These are phyloP conservation scores for Candida stauntonica DNA, from an alignment of 805 yeast genomes.

Conservation along the genomic window DNA sequence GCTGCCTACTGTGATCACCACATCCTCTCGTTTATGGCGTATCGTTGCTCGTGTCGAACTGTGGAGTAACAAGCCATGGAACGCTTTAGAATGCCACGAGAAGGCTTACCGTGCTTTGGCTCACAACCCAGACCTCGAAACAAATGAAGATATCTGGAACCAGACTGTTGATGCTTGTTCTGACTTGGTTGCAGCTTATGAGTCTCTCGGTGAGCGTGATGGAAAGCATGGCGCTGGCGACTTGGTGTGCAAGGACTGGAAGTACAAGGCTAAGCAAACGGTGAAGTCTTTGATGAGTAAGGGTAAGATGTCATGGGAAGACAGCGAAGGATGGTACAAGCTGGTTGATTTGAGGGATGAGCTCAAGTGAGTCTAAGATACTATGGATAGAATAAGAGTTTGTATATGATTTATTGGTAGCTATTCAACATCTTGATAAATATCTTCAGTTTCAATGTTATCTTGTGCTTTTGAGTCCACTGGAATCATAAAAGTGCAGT, in stretches of 20 bases:
- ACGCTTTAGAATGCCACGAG: constrained; percentile 77
- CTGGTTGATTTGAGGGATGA: constrained; percentile 38
- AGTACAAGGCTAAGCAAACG: constrained; percentile 69
- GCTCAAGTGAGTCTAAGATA: constrained; percentile 1
- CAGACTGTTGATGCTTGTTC: constrained; percentile 74
- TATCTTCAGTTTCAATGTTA: not conserved
- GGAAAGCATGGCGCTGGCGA: constrained; percentile 79
- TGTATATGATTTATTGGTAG: not conserved
- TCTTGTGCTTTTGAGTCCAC: not conserved
- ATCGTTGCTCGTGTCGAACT: constrained; percentile 78
- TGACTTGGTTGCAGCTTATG: constrained; percentile 82
- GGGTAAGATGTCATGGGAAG: constrained; percentile 79
- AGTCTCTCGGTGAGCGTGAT: constrained; percentile 77
- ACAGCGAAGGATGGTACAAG: constrained; percentile 68
- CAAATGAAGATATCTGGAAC: constrained; percentile 63
- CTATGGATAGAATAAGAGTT: not conserved
- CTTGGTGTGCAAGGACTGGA: constrained; percentile 90
- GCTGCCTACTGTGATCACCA: constrained; percentile 66
- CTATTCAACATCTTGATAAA: not conserved
- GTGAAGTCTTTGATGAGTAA: constrained; percentile 73
- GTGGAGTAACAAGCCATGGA: constrained; percentile 89
- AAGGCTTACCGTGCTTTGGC: constrained; percentile 76
- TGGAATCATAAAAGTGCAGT: constrained; percentile 16
- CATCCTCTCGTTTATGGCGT: constrained; percentile 65
- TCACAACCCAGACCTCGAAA: constrained; percentile 58